Conservation (phyloP, 441 rosid species). For the Erodium trifolium region DNA sequence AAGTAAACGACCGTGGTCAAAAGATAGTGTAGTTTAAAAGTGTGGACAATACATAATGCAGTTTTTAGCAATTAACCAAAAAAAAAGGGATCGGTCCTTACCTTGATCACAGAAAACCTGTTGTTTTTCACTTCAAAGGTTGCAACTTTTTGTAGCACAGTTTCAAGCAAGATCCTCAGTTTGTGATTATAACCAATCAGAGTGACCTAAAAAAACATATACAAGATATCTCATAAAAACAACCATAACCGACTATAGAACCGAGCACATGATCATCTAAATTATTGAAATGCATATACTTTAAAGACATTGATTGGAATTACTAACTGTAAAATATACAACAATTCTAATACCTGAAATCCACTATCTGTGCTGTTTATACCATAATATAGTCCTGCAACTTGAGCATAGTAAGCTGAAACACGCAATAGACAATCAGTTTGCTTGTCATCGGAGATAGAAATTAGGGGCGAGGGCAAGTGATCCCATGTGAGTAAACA, state of each 20-base stretch:
- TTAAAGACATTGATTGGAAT: background rate
- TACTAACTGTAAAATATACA: background rate
- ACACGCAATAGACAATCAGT: conserved; percentile 19
- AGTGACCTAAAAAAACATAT: conserved; percentile 39
- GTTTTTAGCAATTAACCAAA: too few relatives aligned
- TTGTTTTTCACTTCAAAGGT: conserved; percentile 64
- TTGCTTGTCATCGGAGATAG: conserved; percentile 4
- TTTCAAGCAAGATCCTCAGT: conserved; percentile 63
- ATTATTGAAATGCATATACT: background rate
- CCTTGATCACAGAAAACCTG: conserved; percentile 86
- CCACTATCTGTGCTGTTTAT: conserved; percentile 44
- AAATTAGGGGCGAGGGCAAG: background rate
- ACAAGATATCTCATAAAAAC: background rate
- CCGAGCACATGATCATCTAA: background rate
- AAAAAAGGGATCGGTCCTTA: conserved; percentile 20
- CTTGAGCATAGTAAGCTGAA: conserved; percentile 74
- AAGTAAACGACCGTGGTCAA: too few relatives aligned
- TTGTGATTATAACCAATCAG: conserved; percentile 79
- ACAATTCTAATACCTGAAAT: conserved; percentile 41
- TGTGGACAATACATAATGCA: too few relatives aligned
- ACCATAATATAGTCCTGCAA: conserved; percentile 66
- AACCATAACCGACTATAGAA: background rate
- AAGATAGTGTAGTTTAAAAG: too few relatives aligned
- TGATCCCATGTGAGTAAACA: background rate
- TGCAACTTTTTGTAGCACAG: conserved; percentile 55